These are phyloP conservation scores for Globisporangium barbulae DNA, from an alignment of 352 stramenopile species.

Conservation along the genomic window DNA sequence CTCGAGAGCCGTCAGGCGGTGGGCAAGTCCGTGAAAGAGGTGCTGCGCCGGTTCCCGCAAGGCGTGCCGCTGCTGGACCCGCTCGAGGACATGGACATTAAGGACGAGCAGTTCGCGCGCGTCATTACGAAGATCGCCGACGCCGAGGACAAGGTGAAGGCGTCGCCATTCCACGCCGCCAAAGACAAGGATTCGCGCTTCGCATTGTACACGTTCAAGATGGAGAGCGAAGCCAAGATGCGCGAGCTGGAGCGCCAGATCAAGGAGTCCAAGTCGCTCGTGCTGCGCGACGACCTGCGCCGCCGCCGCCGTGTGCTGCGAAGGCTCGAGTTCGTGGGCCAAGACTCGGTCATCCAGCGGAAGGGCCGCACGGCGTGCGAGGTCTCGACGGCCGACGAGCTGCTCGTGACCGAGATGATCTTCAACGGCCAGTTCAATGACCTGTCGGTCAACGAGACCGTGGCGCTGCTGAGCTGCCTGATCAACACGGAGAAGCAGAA, in stretches of 20 bases:
- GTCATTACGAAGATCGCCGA: conserved; percentile 84
- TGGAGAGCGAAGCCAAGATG: conserved; percentile 90
- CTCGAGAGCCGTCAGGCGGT: conserved; percentile 71
- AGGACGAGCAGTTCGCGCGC: conserved; percentile 87
- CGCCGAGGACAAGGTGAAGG: conserved; percentile 69
- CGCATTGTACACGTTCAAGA: conserved; percentile 90
- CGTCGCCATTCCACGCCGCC: conserved; percentile 59
- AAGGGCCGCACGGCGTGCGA: conserved; percentile 99
- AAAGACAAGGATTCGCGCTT: conserved; percentile 82
- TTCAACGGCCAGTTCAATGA: conserved; percentile 99
- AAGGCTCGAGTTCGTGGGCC: conserved; percentile 95
- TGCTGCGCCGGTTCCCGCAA: conserved; percentile 73
- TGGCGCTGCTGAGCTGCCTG: conserved; percentile 95
- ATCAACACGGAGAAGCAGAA: conserved; percentile 95
- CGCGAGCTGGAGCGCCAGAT: conserved; percentile 93
- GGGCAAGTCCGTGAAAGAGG: conserved; percentile 76
- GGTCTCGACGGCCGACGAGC: conserved; percentile 97
- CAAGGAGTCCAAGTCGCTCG: conserved; percentile 92
- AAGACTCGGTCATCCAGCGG: conserved; percentile 96
- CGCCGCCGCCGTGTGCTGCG: conserved; percentile 96
- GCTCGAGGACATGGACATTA: conserved; percentile 94
- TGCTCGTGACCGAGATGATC: conserved; percentile 98
- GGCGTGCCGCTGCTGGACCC: conserved; percentile 91
- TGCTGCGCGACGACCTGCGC: conserved; percentile 94
- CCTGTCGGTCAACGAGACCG: conserved; percentile 95